Evolutionary conservation across 768 basidiomycete genomes (phyloP).

Genomic region (Leucogyrophana mollusca): DNA sequence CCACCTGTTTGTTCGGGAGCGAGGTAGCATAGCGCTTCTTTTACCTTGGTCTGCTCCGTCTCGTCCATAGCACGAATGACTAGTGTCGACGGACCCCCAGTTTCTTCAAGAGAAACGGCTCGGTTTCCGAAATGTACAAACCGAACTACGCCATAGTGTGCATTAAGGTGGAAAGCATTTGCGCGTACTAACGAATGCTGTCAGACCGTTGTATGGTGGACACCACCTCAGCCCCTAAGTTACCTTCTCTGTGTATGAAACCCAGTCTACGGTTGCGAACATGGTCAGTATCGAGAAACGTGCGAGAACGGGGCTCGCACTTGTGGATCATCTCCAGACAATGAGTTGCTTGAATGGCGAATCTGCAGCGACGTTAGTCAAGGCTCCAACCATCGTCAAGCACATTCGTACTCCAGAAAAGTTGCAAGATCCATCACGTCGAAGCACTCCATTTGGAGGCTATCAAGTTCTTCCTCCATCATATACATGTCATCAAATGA

Average conservation of each 20-base stretch:
- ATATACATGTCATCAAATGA: conserved; percentile 52
- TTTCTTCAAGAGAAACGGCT: conserved; percentile 67
- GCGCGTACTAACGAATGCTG: conserved; percentile 49
- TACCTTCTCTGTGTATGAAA: conserved; percentile 69
- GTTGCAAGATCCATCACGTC: conserved; percentile 78
- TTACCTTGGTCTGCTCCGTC: conserved; percentile 64
- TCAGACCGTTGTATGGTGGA: not conserved
- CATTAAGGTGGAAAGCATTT: conserved; percentile 73
- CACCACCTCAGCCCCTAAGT: not conserved
- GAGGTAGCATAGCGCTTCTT: conserved; percentile 73
- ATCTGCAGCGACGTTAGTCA: conserved; percentile 38
- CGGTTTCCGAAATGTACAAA: conserved; percentile 77
- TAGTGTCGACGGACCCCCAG: conserved; percentile 68
- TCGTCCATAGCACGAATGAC: conserved; percentile 63
- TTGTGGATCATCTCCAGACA: conserved; percentile 69
- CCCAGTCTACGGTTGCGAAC: conserved; percentile 39
- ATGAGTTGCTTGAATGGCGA: conserved; percentile 72
- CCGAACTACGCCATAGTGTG: conserved; percentile 66
- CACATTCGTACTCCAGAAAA: conserved; percentile 60
- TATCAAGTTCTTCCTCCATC: conserved; percentile 43
- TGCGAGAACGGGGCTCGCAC: conserved; percentile 25
- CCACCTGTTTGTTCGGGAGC: conserved; percentile 78
- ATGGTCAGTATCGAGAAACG: conserved; percentile 7
- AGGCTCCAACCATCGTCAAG: not conserved
- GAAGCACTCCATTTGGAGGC: conserved; percentile 52